Conservation (phyloP, 2,329 filamentous ascomycete genomes). For the Elsinoe necatrix region DNA sequence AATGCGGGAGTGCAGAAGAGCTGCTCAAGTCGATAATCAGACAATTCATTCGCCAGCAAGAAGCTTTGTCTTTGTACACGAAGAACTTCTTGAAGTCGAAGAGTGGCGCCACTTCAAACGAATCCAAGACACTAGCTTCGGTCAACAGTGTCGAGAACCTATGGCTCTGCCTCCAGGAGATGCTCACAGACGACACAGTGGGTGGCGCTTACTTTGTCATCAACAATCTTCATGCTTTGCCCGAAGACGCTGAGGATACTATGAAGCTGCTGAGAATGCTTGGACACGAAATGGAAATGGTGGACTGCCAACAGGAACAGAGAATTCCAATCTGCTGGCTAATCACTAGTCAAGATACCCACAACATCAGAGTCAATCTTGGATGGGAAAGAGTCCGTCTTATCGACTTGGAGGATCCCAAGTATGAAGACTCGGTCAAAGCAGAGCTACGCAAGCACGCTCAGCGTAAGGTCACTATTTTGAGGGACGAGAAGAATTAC, state of each 20-base stretch:
- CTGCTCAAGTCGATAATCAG: not conserved
- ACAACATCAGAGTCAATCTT: not conserved
- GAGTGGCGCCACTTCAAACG: not conserved
- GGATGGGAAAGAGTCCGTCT: not conserved
- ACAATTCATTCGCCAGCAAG: not conserved
- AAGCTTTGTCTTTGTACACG: not conserved
- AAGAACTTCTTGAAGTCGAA: not conserved
- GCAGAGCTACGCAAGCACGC: not conserved
- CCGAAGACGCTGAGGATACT: not conserved
- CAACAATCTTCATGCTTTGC: not conserved
- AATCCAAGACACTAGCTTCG: not conserved
- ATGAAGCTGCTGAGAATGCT: not conserved
- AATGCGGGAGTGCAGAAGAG: not conserved
- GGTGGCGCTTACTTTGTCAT: not conserved
- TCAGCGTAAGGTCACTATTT: not conserved
- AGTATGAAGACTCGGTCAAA: not conserved
- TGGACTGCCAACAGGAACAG: not conserved
- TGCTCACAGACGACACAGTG: not conserved
- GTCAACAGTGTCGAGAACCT: not conserved
- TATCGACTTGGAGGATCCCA: not conserved
- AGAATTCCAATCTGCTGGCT: not conserved
- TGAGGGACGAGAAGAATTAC: not conserved
- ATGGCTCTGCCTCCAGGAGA: not conserved
- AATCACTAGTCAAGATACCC: not conserved
- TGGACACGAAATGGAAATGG: not conserved